Conservation (phyloP, 345 rosid genomes). For the Citrus hindsii region DNA sequence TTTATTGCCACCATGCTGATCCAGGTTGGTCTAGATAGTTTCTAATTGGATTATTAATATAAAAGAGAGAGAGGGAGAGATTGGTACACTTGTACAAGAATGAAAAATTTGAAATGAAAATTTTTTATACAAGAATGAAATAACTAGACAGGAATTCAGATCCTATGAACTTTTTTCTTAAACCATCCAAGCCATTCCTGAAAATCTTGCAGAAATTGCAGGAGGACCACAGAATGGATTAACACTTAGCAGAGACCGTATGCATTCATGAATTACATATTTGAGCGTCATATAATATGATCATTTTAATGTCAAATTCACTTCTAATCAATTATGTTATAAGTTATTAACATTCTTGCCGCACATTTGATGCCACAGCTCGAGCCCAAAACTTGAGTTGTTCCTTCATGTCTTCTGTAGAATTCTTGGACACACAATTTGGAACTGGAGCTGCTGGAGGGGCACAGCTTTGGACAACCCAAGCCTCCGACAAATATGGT, state of each 20-base stretch:
- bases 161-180: background rate
- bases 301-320: background rate
- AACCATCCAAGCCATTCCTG: background rate
- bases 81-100: too few species aligned
- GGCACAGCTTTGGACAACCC: slow-evolving; percentile 30
- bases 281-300: background rate
- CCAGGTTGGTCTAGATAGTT: too few species aligned
- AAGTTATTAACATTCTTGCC: slow-evolving; percentile 38
- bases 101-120: background rate
- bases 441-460: slow-evolving; percentile 33
- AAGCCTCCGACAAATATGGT: slow-evolving; percentile 40
- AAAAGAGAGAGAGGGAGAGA: too few species aligned
- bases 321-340: background rate
- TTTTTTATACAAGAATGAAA: background rate
- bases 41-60: too few species aligned
- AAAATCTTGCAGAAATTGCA: background rate
- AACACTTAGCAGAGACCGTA: slow-evolving; percentile 1
- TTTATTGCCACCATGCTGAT: too few species aligned
- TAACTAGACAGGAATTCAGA: background rate
- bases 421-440: slow-evolving; percentile 33
- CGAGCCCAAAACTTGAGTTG: slow-evolving; percentile 74
- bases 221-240: background rate
- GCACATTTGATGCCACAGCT: slow-evolving; percentile 67
- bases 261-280: background rate
- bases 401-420: slow-evolving; percentile 53